Conservation (phyloP, 139 green algal species). For the Auxenochlorella pyrenoidosa region DNA sequence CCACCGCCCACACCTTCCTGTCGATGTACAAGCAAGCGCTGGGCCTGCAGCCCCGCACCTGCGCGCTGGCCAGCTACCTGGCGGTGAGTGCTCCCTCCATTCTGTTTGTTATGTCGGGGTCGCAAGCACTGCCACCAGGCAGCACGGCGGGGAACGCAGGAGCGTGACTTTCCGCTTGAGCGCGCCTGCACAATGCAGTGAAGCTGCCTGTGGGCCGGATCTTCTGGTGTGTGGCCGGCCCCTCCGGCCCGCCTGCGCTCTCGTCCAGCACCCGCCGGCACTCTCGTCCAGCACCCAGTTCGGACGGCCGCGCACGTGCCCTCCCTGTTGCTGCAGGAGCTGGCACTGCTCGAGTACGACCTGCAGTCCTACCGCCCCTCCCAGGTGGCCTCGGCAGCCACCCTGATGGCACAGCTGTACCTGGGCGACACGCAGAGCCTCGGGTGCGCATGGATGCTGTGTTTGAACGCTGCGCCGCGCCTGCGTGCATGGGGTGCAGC, state of each 20-base stretch:
- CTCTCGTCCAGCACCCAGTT: neutral
- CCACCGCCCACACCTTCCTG: slow-evolving; percentile 64
- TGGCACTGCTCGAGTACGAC: slow-evolving; percentile 56
- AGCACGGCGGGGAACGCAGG: too few relatives aligned
- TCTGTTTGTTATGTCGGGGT: slow-evolving; percentile 18
- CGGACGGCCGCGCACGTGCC: neutral
- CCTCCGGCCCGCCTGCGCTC: too few relatives aligned
- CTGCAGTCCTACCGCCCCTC: slow-evolving; percentile 44
- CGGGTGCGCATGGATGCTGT: neutral
- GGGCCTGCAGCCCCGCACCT: slow-evolving; percentile 29
- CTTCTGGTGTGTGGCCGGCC: slow-evolving; percentile 41
- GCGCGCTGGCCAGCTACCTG: slow-evolving; percentile 53
- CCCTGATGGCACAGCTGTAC: slow-evolving; percentile 44
- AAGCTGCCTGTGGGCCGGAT: too few relatives aligned
- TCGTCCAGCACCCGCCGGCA: too few relatives aligned
- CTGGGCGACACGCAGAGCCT: neutral
- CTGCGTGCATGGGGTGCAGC: too few relatives aligned
- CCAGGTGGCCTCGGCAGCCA: slow-evolving; percentile 40
- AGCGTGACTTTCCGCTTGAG: too few relatives aligned
- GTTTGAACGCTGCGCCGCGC: neutral
- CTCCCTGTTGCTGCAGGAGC: slow-evolving; percentile 40
- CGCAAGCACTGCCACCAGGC: neutral
- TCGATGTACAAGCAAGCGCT: slow-evolving; percentile 50
- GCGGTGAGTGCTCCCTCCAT: slow-evolving; percentile 36
- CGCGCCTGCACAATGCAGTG: too few relatives aligned